Conservation (phyloP, 768 basidiomycete genomes). For the Tricholoma terreum region DNA sequence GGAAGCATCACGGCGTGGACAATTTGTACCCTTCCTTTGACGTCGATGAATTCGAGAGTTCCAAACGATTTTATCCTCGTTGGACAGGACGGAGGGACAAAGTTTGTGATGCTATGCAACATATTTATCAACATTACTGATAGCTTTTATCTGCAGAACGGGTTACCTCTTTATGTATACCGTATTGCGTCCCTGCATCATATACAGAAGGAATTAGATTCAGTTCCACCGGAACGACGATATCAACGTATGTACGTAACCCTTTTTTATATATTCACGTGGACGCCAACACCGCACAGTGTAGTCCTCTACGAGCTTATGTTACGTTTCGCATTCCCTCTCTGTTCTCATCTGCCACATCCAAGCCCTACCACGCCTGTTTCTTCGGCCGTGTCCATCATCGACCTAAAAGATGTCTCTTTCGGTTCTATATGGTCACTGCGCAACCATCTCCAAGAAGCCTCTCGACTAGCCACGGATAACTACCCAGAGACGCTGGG, state of each 20-base stretch:
- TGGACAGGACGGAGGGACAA: conserved; percentile 82
- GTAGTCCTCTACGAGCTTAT: conserved; percentile 66
- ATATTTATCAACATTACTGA: neutral
- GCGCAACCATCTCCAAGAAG: conserved; percentile 70
- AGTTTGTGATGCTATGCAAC: conserved; percentile 30
- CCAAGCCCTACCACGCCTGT: conserved; percentile 49
- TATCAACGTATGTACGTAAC: conserved; percentile 68
- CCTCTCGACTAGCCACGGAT: conserved; percentile 68
- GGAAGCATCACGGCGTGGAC: conserved; percentile 56
- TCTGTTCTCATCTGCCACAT: conserved; percentile 63
- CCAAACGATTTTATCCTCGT: conserved; percentile 68
- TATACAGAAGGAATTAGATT: conserved; percentile 58
- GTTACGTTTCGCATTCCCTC: conserved; percentile 58
- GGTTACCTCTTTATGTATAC: conserved; percentile 76
- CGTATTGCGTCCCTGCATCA: conserved; percentile 59
- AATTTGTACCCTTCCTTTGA: conserved; percentile 61
- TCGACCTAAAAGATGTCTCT: conserved; percentile 66
- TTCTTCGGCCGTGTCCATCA: conserved; percentile 61
- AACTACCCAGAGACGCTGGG: conserved; percentile 80
- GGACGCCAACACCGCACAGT: conserved; percentile 30
- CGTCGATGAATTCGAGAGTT: conserved; percentile 53
- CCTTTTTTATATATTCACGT: neutral
- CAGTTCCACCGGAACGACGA: conserved; percentile 49
- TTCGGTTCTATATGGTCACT: conserved; percentile 67
- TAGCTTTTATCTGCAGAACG: conserved; percentile 39